Evolutionary conservation across 768 basidiomycete species (phyloP).

Genomic region (Trametes maxima): DNA sequence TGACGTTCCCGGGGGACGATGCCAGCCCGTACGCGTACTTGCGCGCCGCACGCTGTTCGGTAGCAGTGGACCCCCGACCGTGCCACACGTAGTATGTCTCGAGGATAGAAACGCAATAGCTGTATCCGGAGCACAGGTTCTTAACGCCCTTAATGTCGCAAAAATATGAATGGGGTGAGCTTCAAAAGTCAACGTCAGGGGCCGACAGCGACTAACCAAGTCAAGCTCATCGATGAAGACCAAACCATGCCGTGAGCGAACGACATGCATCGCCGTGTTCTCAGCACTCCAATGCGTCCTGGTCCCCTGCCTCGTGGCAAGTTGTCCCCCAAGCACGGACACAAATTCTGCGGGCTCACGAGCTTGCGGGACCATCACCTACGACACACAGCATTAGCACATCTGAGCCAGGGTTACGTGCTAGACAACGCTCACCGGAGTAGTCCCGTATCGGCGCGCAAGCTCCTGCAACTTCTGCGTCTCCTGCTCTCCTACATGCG

Average conservation of each 20-base stretch:
- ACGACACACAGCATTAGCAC: not conserved
- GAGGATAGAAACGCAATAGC: constrained; percentile 74
- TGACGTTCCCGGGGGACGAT: constrained; percentile 39
- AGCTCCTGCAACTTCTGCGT: constrained; percentile 69
- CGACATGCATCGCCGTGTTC: constrained; percentile 81
- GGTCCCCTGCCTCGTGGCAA: constrained; percentile 75
- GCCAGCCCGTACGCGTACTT: constrained; percentile 58
- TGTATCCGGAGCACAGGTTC: constrained; percentile 84
- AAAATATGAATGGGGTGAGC: constrained; percentile 11
- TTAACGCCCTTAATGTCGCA: constrained; percentile 47
- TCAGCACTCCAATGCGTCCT: constrained; percentile 76
- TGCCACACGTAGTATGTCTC: constrained; percentile 80
- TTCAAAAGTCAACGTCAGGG: not conserved
- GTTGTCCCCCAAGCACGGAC: constrained; percentile 61
- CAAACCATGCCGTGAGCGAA: constrained; percentile 53
- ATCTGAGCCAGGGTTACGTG: not conserved
- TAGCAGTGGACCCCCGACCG: constrained; percentile 63
- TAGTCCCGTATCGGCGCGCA: constrained; percentile 71
- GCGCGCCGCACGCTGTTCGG: constrained; percentile 64
- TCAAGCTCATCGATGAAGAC: constrained; percentile 74
- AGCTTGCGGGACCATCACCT: constrained; percentile 54
- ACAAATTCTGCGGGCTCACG: constrained; percentile 68
- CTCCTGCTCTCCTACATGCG: constrained; percentile 58
- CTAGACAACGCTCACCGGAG: constrained; percentile 46
- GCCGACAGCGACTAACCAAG: constrained; percentile 47